Base-by-base conservation (phyloP, 345 rosid species). In the Camelina sativa region DNA sequence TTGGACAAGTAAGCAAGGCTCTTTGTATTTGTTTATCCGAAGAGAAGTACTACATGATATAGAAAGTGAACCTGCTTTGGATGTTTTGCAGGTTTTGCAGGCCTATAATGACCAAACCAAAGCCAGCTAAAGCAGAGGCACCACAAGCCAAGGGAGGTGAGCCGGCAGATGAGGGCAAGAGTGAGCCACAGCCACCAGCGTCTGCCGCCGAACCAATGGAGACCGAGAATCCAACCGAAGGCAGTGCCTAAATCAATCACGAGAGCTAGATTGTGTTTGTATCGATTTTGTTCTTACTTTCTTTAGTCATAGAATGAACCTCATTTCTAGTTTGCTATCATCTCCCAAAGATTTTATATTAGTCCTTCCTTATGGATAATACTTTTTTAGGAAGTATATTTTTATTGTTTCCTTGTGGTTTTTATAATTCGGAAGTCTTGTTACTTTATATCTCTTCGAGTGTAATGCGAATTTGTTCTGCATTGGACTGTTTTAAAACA, bases 81-180 rank as follows among this genome's bases (percentile, higher is more conserved):
- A 52, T 62, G 16, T 71, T 38, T 57, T 15, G 17, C 67, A 94
- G 98, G 85, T 52, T 86, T 34, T 88, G 97, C 86, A 85, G 91
- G 78, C 96, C 97, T 8, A 82, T 94, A 67, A 93, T 94, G 97
- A 94, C 86, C 13, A 94, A 89, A 69, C 91, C 91, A 15, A 94
- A 88, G 67, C 98, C 96, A 3, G 80, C 87, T 22, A 91, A 94
- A 77, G 86, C 93, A 19, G 96, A 87, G 72, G 67, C 83, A 62
- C 86, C 93, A 0, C 74, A 85, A 10, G 71, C 86, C 35, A 88
- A 90, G 41, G 70, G 22, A 65, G 30, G 34, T 23, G 71, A 74
- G 48, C 80, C 85, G 3, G 65, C 77, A 0, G 69, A 65, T n/a
- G 83, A 78, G 34, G 80, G 65, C 3, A 53, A 63, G 28, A 83